These are phyloP conservation scores for Rhizodiscina lignyota DNA, from an alignment of 495 filamentous ascomycete species.

Conservation along the genomic window DNA sequence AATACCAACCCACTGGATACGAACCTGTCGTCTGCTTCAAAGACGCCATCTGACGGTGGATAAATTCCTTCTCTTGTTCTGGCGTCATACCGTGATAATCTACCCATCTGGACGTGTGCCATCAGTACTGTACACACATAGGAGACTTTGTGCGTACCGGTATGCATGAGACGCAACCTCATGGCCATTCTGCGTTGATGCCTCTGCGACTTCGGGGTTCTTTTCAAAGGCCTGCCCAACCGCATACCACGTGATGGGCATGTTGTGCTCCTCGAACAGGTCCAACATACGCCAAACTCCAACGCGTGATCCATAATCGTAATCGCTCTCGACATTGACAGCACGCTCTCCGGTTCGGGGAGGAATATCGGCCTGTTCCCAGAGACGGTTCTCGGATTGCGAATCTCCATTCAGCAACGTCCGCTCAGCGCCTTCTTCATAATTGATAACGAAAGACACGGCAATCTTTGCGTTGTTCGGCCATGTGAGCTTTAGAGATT, in stretches of 20 bases:
- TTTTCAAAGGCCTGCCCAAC: slow-evolving; percentile 23
- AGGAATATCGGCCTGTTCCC: slow-evolving; percentile 17
- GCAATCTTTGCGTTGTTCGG: slow-evolving; percentile 23
- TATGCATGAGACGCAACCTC: slow-evolving; percentile 24
- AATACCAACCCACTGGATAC: slow-evolving; percentile 25
- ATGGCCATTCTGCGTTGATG: slow-evolving; percentile 20
- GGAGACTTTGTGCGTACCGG: too few relatives aligned
- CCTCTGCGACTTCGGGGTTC: slow-evolving; percentile 18
- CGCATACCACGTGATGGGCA: slow-evolving; percentile 23
- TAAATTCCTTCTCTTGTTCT: slow-evolving; percentile 24
- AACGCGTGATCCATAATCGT: slow-evolving; percentile 23
- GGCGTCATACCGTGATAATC: slow-evolving; percentile 20
- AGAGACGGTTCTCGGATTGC: slow-evolving; percentile 16
- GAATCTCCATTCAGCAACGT: slow-evolving; percentile 20
- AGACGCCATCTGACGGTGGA: slow-evolving; percentile 20
- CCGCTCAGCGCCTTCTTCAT: slow-evolving; percentile 24
- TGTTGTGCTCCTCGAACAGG: slow-evolving; percentile 21
- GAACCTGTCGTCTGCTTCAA: slow-evolving; percentile 18
- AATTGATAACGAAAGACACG: slow-evolving; percentile 28
- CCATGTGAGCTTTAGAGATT: slow-evolving; percentile 24
- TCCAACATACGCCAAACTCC: slow-evolving; percentile 24
- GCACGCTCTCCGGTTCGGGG: slow-evolving; percentile 19
- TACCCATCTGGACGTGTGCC: slow-evolving; percentile 23
- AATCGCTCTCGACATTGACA: slow-evolving; percentile 21
- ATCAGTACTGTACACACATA: too few relatives aligned